These are phyloP conservation scores for Ambrosia trifida DNA, from an alignment of 129 eudicot species.

Conservation along the genomic window DNA sequence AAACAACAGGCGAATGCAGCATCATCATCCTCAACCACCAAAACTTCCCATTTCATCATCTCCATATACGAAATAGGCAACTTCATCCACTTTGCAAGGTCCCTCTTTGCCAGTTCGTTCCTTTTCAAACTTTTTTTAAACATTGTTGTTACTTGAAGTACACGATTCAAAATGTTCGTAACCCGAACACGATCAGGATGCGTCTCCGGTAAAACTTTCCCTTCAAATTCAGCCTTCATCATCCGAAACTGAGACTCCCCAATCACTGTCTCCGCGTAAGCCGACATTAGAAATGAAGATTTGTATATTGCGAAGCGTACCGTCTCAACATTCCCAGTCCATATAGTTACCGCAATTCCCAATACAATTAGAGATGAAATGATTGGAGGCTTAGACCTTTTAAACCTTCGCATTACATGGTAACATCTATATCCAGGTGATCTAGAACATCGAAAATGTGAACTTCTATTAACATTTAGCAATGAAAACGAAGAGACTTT, in stretches of 20 bases:
- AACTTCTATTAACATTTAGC: not conserved
- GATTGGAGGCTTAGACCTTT: no score
- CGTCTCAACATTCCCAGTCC: slow-evolving; percentile 64
- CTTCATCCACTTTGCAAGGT: slow-evolving; percentile 28
- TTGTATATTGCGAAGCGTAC: slow-evolving; percentile 68
- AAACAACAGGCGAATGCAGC: slow-evolving; percentile 72
- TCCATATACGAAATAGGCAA: slow-evolving; percentile 54
- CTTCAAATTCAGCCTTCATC: slow-evolving; percentile 50
- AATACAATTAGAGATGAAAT: no score
- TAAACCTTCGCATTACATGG: slow-evolving; percentile 27
- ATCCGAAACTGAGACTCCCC: slow-evolving; percentile 62
- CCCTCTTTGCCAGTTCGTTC: slow-evolving; percentile 46
- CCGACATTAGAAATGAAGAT: slow-evolving; percentile 62
- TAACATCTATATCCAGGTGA: slow-evolving; percentile 8
- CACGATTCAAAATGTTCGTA: slow-evolving; percentile 50
- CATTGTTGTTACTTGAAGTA: slow-evolving; percentile 59
- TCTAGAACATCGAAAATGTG: not conserved
- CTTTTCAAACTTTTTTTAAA: slow-evolving; percentile 43
- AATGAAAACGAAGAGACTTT: slow-evolving; percentile 12
- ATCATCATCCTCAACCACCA: slow-evolving; percentile 68
- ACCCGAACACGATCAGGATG: slow-evolving; percentile 83
- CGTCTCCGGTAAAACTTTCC: slow-evolving; percentile 64
- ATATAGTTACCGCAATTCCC: slow-evolving; percentile 36
- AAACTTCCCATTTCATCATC: slow-evolving; percentile 77
- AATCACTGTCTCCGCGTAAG: slow-evolving; percentile 40